Evolutionary conservation across 495 filamentous ascomycete genomes (phyloP), one percentile per base, ranked within the genome.

Genomic region (Chaetomium tenue): DNA sequence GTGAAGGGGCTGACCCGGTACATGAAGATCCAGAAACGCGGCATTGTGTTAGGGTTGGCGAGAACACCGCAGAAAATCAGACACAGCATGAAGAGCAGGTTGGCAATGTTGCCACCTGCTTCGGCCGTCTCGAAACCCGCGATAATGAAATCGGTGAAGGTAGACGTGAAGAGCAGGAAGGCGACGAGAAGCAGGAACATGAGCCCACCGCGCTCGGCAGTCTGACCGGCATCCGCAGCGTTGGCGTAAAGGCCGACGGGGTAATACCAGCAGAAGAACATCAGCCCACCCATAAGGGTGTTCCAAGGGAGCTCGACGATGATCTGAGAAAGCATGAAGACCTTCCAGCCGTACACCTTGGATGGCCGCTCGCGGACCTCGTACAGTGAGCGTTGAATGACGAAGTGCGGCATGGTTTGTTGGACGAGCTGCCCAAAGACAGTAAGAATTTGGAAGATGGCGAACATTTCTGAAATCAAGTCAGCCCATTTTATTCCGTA

Each of bases 371-470:
- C 92, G 22, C 92, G 89, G 15, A 86, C 88, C 72, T 96, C 92
- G 74, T 93, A 97, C 0, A 96, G 78, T 0, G 85, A 78, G 55
- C 92, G 87, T 71, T 93, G 89, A 13, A 84, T 83, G 57, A 90
- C 84, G 71, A 95, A 92, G 68, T 89, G 82, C 0, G 91, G 91
- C 88, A 95, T 94, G 66, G 89, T 91, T 71, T 95, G 92, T 66
- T 91, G 86, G 15, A 88, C 84, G 26, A 93, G 77, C 66, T 89
- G 86, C 59, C 86, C 85, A 73, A 93, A 89, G 63, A 96, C 85
- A 25, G 85, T 88, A 5, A 92, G 77, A 5, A 96, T 75, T 81
- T 93, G 87, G 79, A 97, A 96, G 69, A 96, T 87, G 70, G 85
- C 80, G 71, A 95, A 94, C 80, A 94, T 89, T 70, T 92, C 44